Percentiles rank a stretch among this genome's conserved stretches.
Conservation (phyloP, 2,329 filamentous ascomycete species). For the Alternaria ethzedia region DNA sequence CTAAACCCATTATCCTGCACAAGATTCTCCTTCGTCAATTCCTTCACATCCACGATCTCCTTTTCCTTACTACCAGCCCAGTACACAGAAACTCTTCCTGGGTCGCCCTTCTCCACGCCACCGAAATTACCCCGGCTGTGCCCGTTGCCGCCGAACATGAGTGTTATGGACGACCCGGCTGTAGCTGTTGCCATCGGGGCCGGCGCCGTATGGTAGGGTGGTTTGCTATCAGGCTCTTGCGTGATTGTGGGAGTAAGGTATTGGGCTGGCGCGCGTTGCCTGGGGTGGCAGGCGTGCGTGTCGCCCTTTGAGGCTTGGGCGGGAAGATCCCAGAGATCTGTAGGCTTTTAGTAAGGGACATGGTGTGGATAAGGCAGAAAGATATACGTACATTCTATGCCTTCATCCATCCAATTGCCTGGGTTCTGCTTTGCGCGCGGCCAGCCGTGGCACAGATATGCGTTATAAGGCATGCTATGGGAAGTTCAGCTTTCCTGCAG, state of each 20-base stretch:
- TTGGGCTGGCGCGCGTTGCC: slow-evolving; percentile 19
- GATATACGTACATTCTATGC: background rate
- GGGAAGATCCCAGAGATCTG: slow-evolving; percentile 12
- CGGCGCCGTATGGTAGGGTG: slow-evolving; percentile 4
- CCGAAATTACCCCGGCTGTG: slow-evolving; percentile 33
- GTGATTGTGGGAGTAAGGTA: background rate
- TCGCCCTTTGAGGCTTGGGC: background rate
- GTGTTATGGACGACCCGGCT: slow-evolving; percentile 23
- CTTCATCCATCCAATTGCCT: slow-evolving; percentile 1
- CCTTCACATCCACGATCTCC: slow-evolving; percentile 28
- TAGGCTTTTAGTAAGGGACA: too few relatives aligned
- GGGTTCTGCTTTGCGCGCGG: slow-evolving; percentile 15
- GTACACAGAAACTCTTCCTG: slow-evolving; percentile 18
- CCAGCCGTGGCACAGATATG: slow-evolving; percentile 18
- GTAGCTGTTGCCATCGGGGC: slow-evolving; percentile 26
- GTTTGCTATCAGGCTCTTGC: background rate
- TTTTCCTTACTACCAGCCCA: slow-evolving; percentile 25
- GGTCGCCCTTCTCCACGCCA: slow-evolving; percentile 30
- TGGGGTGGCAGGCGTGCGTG: slow-evolving; percentile 26
- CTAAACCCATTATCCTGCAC: slow-evolving; percentile 29
- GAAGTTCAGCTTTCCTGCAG: too few relatives aligned
- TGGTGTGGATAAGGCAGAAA: too few relatives aligned
- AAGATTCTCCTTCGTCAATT: slow-evolving; percentile 24
- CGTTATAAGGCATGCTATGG: slow-evolving; percentile 5
- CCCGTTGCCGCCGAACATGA: slow-evolving; percentile 38